phyloP scores from a whole-genome alignment of 345 rosid genomes.

The Sisymbrium altissimum region DNA sequence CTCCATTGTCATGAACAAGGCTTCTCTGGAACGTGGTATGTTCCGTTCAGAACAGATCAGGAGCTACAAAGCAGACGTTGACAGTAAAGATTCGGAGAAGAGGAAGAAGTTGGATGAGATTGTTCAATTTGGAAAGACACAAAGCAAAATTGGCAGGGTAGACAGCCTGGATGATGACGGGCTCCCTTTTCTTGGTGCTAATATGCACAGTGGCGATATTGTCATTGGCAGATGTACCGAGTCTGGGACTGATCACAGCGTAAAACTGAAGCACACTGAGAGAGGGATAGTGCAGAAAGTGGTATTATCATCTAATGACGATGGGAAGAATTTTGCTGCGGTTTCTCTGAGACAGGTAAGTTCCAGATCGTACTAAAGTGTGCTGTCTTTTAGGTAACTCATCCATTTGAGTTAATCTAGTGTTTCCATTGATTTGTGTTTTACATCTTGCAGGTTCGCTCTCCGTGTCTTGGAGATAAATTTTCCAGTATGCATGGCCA shows the following conservation, averaged over 20 bases:
- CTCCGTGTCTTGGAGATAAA: constrained; percentile 90
- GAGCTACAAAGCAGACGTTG: constrained; percentile 91
- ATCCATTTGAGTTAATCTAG: neutral
- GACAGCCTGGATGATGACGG: constrained; percentile 95
- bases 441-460: constrained; percentile 52
- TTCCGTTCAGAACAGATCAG: constrained; percentile 82
- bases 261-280: constrained; percentile 90
- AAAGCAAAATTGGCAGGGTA: constrained; percentile 69
- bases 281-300: constrained; percentile 91
- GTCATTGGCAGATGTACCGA: constrained; percentile 81
- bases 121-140: constrained; percentile 63
- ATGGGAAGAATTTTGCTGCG: constrained; percentile 85
- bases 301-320: constrained; percentile 81
- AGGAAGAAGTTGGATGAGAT: constrained; percentile 53
- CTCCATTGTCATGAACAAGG: constrained; percentile 85
- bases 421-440: constrained; percentile 10
- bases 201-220: constrained; percentile 78
- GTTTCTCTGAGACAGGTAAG: constrained; percentile 87
- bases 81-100: constrained; percentile 69
- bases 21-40: constrained; percentile 91
- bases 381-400: neutral
- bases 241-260: constrained; percentile 75
- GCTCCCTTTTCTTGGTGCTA: constrained; percentile 77
- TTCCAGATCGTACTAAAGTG: constrained; percentile 8
- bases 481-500: constrained; percentile 99